Percentiles rank a stretch among this genome's conserved stretches.
phyloP scores from a whole-genome alignment of 768 basidiomycete genomes.

The Phlebiopsis flavidoalba region DNA sequence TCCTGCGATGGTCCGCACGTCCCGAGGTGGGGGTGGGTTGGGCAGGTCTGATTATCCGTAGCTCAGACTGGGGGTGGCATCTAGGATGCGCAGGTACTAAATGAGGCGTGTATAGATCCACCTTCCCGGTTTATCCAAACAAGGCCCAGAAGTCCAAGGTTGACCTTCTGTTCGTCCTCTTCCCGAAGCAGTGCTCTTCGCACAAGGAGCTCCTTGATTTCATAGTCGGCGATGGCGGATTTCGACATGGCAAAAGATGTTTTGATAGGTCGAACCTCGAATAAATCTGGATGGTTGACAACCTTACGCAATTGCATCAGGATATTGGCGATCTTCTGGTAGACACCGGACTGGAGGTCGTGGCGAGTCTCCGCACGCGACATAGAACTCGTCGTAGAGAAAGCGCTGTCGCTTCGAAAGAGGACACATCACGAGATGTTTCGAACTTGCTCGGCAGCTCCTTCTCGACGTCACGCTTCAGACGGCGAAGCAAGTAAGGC shows the following conservation, averaged over 20 bases:
- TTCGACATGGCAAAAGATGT: slow-evolving; percentile 72
- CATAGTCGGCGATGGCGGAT: slow-evolving; percentile 71
- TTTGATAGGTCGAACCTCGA: slow-evolving; percentile 82
- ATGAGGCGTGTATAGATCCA: slow-evolving; percentile 44
- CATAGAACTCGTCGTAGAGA: slow-evolving; percentile 96
- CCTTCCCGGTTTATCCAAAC: slow-evolving; percentile 55
- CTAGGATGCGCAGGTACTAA: slow-evolving; percentile 48
- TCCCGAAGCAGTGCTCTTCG: slow-evolving; percentile 65
- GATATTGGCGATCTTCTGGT: slow-evolving; percentile 88
- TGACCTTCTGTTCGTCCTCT: slow-evolving; percentile 44
- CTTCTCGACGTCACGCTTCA: slow-evolving; percentile 97
- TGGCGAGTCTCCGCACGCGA: slow-evolving; percentile 76
- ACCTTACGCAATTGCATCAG: slow-evolving; percentile 98
- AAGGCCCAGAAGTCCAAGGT: slow-evolving; percentile 63
- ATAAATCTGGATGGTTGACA: slow-evolving; percentile 90
- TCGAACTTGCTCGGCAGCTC: slow-evolving; percentile 92
- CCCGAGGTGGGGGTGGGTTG: slow-evolving; percentile 58
- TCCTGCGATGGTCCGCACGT: slow-evolving; percentile 71
- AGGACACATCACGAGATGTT: slow-evolving; percentile 81
- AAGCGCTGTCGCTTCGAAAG: slow-evolving; percentile 92
- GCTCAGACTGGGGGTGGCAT: slow-evolving; percentile 45
- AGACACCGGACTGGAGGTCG: slow-evolving; percentile 79
- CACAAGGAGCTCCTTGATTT: slow-evolving; percentile 85
- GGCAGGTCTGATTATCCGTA: slow-evolving; percentile 40
- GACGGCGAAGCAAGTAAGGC: slow-evolving; percentile 91